Percentiles rank a stretch among this genome's conserved stretches.
phyloP scores from a whole-genome alignment of 2,329 filamentous ascomycete genomes.

The Endothia cerciana region DNA sequence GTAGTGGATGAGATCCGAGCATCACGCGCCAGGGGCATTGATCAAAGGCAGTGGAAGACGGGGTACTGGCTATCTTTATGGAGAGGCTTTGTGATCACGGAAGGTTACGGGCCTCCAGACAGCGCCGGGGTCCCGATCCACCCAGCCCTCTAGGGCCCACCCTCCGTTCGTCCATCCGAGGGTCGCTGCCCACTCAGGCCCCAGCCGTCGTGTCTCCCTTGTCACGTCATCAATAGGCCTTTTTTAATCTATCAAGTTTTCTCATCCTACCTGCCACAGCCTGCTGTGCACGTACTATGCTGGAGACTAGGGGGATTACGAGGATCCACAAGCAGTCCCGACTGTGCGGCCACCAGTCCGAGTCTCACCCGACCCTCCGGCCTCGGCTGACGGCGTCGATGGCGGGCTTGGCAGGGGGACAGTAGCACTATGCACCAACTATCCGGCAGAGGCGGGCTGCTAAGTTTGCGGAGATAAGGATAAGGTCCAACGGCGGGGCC shows the following conservation, averaged over 20 bases:
- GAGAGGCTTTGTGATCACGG: background rate
- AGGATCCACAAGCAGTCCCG: background rate
- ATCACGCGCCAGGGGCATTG: background rate
- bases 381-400: background rate
- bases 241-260: no score
- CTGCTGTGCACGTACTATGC: background rate
- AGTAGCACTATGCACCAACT: background rate
- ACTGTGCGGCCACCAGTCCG: background rate
- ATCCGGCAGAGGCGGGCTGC: no score
- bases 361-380: constrained; percentile 8
- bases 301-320: background rate
- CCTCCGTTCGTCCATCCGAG: no score
- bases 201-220: no score
- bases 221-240: no score
- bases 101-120: no score
- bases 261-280: no score
- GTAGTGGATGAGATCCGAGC: background rate
- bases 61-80: background rate
- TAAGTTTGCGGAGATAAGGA: background rate
- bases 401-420: constrained; percentile 3
- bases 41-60: background rate
- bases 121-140: no score
- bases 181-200: no score
- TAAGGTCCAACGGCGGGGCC: background rate
- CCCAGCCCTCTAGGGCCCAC: no score